phyloP scores from a whole-genome alignment of 1,139 yeast genomes.

The Taphrina populina region DNA sequence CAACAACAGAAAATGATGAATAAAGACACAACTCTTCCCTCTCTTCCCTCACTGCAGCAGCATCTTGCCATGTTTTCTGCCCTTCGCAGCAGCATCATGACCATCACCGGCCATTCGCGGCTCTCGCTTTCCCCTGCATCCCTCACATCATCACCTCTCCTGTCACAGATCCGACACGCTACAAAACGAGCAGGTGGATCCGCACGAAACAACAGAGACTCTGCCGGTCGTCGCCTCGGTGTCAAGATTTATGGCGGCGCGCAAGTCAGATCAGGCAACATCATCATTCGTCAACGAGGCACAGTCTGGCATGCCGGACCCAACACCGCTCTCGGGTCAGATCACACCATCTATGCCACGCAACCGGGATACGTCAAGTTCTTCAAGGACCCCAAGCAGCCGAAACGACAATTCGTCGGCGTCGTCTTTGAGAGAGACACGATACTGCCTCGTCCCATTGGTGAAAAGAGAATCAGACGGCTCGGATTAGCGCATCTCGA shows the following conservation, averaged over 20 bases:
- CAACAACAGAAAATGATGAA: too few species aligned
- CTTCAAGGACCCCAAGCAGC: conserved; percentile 96
- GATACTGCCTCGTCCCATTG: conserved; percentile 81
- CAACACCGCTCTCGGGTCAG: conserved; percentile 85
- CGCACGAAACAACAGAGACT: conserved; percentile 86
- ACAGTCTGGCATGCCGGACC: conserved; percentile 96
- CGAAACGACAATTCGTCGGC: conserved; percentile 85
- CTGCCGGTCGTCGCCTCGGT: conserved; percentile 93
- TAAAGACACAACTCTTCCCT: too few species aligned
- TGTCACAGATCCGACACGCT: conserved; percentile 65
- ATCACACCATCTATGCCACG: conserved; percentile 84
- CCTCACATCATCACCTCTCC: not conserved
- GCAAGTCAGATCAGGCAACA: conserved; percentile 58
- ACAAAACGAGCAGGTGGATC: conserved; percentile 95
- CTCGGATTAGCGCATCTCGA: conserved; percentile 53
- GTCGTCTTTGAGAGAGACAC: conserved; percentile 67
- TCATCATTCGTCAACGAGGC: conserved; percentile 92
- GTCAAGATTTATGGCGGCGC: conserved; percentile 78
- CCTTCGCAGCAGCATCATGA: too few species aligned
- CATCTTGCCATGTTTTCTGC: too few species aligned
- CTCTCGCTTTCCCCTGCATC: not conserved
- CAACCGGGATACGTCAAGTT: conserved; percentile 93
- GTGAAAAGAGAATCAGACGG: conserved; percentile 79
- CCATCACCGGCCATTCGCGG: too few species aligned
- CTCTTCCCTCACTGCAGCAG: too few species aligned